These are phyloP conservation scores for Maudiozyma pseudohumilis DNA, from an alignment of 805 yeast species.

Conservation along the genomic window DNA sequence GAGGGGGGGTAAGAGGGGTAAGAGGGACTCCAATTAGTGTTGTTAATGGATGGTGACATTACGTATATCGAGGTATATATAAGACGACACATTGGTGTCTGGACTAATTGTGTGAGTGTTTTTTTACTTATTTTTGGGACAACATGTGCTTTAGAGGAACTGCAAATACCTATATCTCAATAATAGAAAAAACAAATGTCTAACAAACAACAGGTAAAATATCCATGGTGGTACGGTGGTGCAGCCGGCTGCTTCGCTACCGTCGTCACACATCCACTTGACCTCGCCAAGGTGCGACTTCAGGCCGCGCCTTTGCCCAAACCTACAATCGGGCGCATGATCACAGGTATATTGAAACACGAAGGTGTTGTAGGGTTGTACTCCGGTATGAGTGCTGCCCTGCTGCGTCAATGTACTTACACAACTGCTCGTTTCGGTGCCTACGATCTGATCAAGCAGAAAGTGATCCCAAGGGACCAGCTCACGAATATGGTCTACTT, in stretches of 20 bases:
- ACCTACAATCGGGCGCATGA: constrained; percentile 51
- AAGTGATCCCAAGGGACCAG: constrained; percentile 32
- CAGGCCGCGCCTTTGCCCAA: constrained; percentile 70
- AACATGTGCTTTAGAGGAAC: too few relatives aligned
- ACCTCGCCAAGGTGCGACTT: constrained; percentile 75
- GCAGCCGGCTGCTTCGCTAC: constrained; percentile 62
- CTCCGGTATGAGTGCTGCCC: constrained; percentile 72
- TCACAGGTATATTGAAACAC: constrained; percentile 10
- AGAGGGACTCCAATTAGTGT: too few relatives aligned
- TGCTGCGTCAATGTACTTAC: constrained; percentile 79
- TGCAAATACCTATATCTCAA: too few relatives aligned
- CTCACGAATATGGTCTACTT: constrained; percentile 50
- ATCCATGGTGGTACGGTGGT: constrained; percentile 58
- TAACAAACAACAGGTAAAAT: constrained; percentile 14
- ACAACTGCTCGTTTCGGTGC: constrained; percentile 80
- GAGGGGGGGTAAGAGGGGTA: too few relatives aligned
- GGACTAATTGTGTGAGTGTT: too few relatives aligned
- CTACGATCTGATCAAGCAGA: constrained; percentile 67
- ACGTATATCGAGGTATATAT: too few relatives aligned
- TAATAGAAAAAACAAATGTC: neutral
- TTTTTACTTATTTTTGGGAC: too few relatives aligned
- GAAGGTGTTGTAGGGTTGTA: constrained; percentile 69
- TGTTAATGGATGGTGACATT: neutral
- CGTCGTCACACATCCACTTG: constrained; percentile 69
- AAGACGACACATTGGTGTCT: too few relatives aligned